These are phyloP conservation scores for Penicillium paradoxum DNA, from an alignment of 495 filamentous ascomycete genomes.

Conservation along the genomic window DNA sequence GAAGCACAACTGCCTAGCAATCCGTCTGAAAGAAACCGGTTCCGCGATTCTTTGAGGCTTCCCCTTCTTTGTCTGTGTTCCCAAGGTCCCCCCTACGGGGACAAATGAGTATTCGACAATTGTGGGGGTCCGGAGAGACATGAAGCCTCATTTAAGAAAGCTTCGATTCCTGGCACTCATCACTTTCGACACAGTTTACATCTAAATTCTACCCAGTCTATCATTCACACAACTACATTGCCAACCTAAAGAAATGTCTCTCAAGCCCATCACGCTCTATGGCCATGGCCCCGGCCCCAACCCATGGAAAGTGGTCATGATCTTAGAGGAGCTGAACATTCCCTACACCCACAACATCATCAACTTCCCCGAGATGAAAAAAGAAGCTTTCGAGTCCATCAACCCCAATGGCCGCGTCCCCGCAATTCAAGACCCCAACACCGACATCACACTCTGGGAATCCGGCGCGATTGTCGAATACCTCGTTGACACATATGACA, in stretches of 20 bases:
- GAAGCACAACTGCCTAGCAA: too few species aligned
- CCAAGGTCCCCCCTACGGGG: too few species aligned
- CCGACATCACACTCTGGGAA: slow-evolving; percentile 61
- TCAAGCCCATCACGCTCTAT: slow-evolving; percentile 44
- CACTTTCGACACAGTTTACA: too few species aligned
- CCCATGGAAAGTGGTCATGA: slow-evolving; percentile 59
- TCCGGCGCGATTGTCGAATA: slow-evolving; percentile 71
- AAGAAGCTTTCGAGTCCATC: slow-evolving; percentile 46
- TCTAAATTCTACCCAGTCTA: too few species aligned
- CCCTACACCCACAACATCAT: slow-evolving; percentile 46
- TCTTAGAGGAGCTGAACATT: slow-evolving; percentile 60
- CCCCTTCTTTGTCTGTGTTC: too few species aligned
- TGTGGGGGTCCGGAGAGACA: too few species aligned
- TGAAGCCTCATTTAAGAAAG: too few species aligned
- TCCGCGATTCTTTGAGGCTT: too few species aligned
- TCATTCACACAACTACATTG: background rate
- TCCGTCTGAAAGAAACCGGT: too few species aligned
- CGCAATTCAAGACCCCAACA: slow-evolving; percentile 64
- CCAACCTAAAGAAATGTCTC: slow-evolving; percentile 25
- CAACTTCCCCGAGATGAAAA: slow-evolving; percentile 52
- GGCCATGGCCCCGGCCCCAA: slow-evolving; percentile 48
- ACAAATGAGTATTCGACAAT: too few species aligned
- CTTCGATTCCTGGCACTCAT: too few species aligned
- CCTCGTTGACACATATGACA: slow-evolving; percentile 67
- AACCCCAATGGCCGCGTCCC: slow-evolving; percentile 70